Conservation (phyloP, 2,329 filamentous ascomycete genomes). For the Diaporthe amygdali region DNA sequence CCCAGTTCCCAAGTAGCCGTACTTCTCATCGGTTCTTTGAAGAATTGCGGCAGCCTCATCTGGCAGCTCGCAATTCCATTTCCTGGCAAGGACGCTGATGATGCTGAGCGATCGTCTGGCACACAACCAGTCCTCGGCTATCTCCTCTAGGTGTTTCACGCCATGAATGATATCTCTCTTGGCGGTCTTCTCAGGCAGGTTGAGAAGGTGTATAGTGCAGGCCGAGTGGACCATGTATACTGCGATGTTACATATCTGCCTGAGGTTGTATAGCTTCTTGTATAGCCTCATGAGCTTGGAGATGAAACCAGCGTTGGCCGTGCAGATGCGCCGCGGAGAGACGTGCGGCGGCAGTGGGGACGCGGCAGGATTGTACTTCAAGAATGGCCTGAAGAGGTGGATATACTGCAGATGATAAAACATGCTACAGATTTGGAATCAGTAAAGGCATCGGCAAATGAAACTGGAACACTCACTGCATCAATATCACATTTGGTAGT, state of each 20-base stretch:
- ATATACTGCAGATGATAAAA: conserved; percentile 97
- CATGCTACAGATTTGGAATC: conserved; percentile 68
- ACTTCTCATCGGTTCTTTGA: conserved; percentile 79
- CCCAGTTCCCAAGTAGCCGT: conserved; percentile 71
- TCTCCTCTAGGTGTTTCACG: conserved; percentile 90
- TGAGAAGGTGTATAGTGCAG: conserved; percentile 92
- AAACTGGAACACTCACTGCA: conserved; percentile 72
- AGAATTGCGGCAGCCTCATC: conserved; percentile 81
- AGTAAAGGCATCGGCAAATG: neutral
- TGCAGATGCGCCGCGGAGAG: conserved; percentile 89
- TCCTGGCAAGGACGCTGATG: conserved; percentile 81
- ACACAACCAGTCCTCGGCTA: conserved; percentile 92
- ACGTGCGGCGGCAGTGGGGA: conserved; percentile 87
- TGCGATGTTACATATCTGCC: conserved; percentile 94
- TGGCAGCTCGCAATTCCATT: conserved; percentile 88
- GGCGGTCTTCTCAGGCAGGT: conserved; percentile 90
- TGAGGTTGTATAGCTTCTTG: conserved; percentile 87
- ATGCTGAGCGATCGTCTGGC: conserved; percentile 86
- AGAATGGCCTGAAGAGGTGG: conserved; percentile 91
- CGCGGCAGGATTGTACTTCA: conserved; percentile 82
- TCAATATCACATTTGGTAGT: conserved; percentile 77
- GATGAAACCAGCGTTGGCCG: conserved; percentile 85
- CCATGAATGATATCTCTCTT: conserved; percentile 89
- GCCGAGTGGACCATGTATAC: conserved; percentile 96
- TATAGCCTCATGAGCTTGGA: conserved; percentile 95